Base-by-base conservation (phyloP, 768 basidiomycete species). In the Filobasidium floriforme region DNA sequence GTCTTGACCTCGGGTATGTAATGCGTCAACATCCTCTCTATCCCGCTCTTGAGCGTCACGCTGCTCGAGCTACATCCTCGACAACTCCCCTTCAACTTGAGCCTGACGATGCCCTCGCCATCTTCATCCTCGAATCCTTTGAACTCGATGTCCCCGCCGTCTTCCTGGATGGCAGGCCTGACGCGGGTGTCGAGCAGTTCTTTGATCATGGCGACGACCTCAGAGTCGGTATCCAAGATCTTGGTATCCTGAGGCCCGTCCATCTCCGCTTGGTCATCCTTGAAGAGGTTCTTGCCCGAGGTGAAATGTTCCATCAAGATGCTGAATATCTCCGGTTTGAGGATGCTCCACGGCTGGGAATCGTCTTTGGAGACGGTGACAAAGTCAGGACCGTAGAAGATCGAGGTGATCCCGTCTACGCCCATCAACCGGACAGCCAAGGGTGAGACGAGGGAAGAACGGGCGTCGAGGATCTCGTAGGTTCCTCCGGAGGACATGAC, bases 1-100 rank as follows among this genome's bases (percentile, higher is more conserved):
- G 69, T 54, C 64, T 78, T 69, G 26, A 79, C 79, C 60, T 79
- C 79, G 1, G 94, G 94, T 62, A 99, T 91, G 75, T 98, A 98
- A 80, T 98, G 94, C 91, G 91, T 92, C 73, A 99, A 81, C 96
- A 99, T 98, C 69, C 96, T 83, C 80, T 99, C 96, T 62, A 99
- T 97, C 10, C 96, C 96, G 68, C 85, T 87, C 83, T 98, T 99
- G 65, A 99, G 81, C 18, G 96, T 99, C 41, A 98, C 93, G 7
- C 90, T 86, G 76, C 90, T 93, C 40, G 90, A 92, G 69, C 86
- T 86, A 77, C 96, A 98, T 15, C 96, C 96, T 76, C 96, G 82
- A 79, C 96, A 99, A 75, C 92, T 94, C 32, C 96, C 96, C 82
- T 98, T 98, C 67, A 99, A 82, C 78, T 89, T 94, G 37, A 99